Evolutionary conservation across 768 basidiomycete genomes (phyloP), one percentile per base, ranked within the genome.

Genomic region (Sporobolomyces phaffii): DNA sequence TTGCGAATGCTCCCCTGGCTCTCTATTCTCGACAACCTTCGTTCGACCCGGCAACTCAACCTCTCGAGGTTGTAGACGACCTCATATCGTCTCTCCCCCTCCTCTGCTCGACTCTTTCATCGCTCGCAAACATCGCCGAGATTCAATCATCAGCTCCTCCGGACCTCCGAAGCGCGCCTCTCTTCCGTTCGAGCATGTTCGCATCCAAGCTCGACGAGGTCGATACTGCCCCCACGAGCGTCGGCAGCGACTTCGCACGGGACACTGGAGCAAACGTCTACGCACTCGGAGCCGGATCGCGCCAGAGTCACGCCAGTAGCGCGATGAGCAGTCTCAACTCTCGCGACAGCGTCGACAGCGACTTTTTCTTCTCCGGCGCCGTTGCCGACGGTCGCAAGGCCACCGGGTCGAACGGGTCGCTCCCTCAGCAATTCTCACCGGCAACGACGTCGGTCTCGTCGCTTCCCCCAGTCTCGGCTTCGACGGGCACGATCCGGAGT

Each of bases 331-430:
- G 33, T 14, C 22, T 50, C 51, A 40, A 48, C 36, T 58, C 56
- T 22, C 53, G 65, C 41, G 43, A 51, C 40, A 71, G 69, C 62
- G 62, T 56, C 52, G 70, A 71, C 62, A 64, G 70, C 59, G 62
- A 67, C 54, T 71, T 67, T 40, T 71, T 70, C 65, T 70, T 71
- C 62, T 67, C 70, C 3, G 66, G 66, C 5, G 34, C 54, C 10
- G 17, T 57, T 2, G 18, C 59, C 52, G 52, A 45, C 15, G n/a
- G 6, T 17, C 44, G 52, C 7, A n/a, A n/a, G n/a, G 15, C 20
- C 2, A n/a, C 11, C 26, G 64, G 57, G 2, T 40, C 49, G 24
- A 38, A 38, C 13, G 15, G 31, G 2, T 34, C 64, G 18, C 44
- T 6, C 9, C 62, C 44, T 38, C 51, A 56, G 1, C 47, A 33